Conservation (phyloP, 2,329 filamentous ascomycete species). For the Periconia sp. region DNA sequence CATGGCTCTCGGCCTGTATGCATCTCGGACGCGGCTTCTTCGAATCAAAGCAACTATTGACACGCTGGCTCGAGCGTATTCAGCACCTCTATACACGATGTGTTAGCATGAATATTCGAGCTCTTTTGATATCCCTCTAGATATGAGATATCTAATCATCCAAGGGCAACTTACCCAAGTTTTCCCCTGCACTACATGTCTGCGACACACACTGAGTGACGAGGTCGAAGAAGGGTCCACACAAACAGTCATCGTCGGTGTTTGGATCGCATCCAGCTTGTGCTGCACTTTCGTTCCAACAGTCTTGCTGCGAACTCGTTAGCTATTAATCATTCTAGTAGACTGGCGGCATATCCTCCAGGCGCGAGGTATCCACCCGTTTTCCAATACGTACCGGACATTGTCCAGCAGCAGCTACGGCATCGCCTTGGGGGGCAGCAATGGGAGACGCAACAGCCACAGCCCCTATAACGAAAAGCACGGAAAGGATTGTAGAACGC, state of each 20-base stretch:
- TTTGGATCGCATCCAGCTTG: conserved; percentile 38
- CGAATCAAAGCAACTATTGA: neutral
- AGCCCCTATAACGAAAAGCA: conserved; percentile 8
- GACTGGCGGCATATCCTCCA: no score
- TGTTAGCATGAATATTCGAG: neutral
- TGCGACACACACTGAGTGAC: conserved; percentile 35
- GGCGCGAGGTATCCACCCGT: no score
- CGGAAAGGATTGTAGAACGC: conserved; percentile 13
- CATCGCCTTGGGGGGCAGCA: conserved; percentile 10
- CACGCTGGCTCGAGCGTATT: conserved; percentile 9
- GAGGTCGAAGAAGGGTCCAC: conserved; percentile 39
- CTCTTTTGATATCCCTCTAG: neutral
- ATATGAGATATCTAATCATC: no score
- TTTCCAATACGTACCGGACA: conserved; percentile 41
- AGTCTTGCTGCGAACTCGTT: conserved; percentile 27
- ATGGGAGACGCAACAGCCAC: conserved; percentile 29
- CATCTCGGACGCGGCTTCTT: neutral
- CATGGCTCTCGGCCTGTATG: neutral
- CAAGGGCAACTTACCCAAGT: conserved; percentile 33
- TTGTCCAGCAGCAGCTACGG: conserved; percentile 25
- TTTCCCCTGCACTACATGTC: conserved; percentile 37
- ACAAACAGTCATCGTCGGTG: conserved; percentile 36
- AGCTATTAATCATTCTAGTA: conserved; percentile 2
- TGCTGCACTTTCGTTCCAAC: conserved; percentile 40
- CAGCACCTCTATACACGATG: conserved; percentile 1